A percentile compares a stretch with the other conserved stretches of the same genome.
phyloP scores from a whole-genome alignment of 495 filamentous ascomycete genomes.

The Paragyromitra xinjiangensis region DNA sequence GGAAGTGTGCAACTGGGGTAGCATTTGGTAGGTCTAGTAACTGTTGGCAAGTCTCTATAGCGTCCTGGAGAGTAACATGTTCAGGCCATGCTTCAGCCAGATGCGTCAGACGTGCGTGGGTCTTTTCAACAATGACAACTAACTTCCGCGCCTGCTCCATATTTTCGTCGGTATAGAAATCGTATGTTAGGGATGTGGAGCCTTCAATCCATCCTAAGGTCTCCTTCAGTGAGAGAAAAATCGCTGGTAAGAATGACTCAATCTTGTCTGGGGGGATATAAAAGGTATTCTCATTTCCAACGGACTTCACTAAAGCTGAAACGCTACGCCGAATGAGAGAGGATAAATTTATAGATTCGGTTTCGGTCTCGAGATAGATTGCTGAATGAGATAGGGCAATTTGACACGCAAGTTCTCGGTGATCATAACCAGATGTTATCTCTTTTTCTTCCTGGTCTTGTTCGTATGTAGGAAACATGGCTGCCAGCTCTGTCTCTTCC shows the following conservation, averaged over 20 bases:
- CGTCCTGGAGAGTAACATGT: constrained; percentile 77
- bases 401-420: constrained; percentile 62
- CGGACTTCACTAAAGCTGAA: constrained; percentile 35
- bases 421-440: constrained; percentile 57
- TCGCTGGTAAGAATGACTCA: constrained; percentile 69
- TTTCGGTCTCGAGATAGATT: constrained; percentile 60
- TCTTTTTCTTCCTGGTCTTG: constrained; percentile 54
- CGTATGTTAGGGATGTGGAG: constrained; percentile 66
- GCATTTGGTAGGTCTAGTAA: constrained; percentile 76
- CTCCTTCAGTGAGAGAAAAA: constrained; percentile 70
- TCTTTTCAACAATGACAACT: constrained; percentile 69
- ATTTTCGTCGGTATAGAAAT: constrained; percentile 89
- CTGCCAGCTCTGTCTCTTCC: constrained; percentile 77
- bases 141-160: constrained; percentile 75
- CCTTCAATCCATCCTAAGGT: constrained; percentile 66
- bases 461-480: constrained; percentile 83
- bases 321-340: constrained; percentile 45
- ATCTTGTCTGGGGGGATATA: constrained; percentile 60
- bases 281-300: constrained; percentile 51
- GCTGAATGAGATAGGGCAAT: constrained; percentile 66
- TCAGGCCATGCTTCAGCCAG: constrained; percentile 69
- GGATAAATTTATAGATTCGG: constrained; percentile 45
- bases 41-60: constrained; percentile 75
- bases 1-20: constrained; percentile 85
- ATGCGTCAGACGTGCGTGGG: constrained; percentile 72